phyloP scores from a whole-genome alignment of 108 stramenopile species.

The Mediolabrus comicus region DNA sequence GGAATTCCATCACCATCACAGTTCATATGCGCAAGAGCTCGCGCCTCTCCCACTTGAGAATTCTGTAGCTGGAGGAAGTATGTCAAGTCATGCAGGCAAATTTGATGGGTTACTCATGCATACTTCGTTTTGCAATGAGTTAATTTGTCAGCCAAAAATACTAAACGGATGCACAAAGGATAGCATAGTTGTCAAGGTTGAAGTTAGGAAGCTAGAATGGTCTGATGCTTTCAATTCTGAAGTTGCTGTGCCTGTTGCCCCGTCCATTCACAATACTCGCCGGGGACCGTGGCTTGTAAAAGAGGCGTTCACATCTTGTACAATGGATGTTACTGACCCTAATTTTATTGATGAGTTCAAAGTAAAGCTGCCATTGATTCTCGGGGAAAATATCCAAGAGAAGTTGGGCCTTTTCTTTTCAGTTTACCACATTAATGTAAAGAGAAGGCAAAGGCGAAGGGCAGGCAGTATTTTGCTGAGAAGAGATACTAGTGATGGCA shows the following conservation, averaged over 20 bases:
- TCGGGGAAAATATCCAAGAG: slow-evolving; percentile 26
- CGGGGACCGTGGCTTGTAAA: slow-evolving; percentile 78
- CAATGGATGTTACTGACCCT: slow-evolving; percentile 52
- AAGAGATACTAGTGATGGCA: neutral
- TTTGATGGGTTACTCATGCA: slow-evolving; percentile 60
- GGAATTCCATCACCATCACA: neutral
- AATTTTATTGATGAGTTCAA: slow-evolving; percentile 86
- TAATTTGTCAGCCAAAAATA: slow-evolving; percentile 72
- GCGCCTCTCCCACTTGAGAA: slow-evolving; percentile 62
- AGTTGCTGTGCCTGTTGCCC: slow-evolving; percentile 56
- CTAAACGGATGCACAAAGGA: slow-evolving; percentile 70
- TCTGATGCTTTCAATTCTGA: slow-evolving; percentile 44
- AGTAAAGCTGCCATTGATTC: slow-evolving; percentile 74
- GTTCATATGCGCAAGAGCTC: slow-evolving; percentile 76
- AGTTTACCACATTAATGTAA: slow-evolving; percentile 59
- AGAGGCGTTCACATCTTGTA: slow-evolving; percentile 69
- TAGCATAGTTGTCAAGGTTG: slow-evolving; percentile 80
- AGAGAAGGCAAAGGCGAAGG: slow-evolving; percentile 39
- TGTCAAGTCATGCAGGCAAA: slow-evolving; percentile 28
- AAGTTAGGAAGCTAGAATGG: slow-evolving; percentile 75
- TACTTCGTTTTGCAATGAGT: slow-evolving; percentile 80
- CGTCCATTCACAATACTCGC: slow-evolving; percentile 73
- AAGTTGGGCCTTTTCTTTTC: slow-evolving; percentile 60
- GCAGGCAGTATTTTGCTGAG: neutral
- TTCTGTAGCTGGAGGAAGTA: slow-evolving; percentile 13